Base-by-base conservation (phyloP, 2,329 filamentous ascomycete species). In the Hymenoscyphus repandus region DNA sequence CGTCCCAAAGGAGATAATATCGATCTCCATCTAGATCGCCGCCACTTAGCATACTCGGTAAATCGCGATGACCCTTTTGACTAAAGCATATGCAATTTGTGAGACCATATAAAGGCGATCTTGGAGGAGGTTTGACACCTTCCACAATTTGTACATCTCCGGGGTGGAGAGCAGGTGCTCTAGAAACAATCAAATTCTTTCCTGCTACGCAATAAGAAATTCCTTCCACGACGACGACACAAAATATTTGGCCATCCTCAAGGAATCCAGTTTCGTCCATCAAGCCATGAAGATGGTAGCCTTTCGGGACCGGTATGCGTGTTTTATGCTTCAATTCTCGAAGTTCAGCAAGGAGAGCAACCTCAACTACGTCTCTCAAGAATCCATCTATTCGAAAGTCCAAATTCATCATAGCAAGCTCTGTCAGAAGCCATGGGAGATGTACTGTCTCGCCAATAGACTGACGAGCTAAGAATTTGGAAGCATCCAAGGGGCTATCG, bases 1-100 rank as follows among this genome's bases (percentile, higher is more conserved):
- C 58, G 58, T 95, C 88, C 75, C 80, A 93, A 43, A 95, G 87
- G 45, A 95, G 70, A 56, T 90, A 86, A 67, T 87, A 95, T 0
- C 88, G 70, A 64, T 96, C 90, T 0, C 90, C 90, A 57, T 93
- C 89, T 0, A 95, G 75, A 65, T 95, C 90, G 0, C 90, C 90
- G 1, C 90, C 90, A 47, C 85, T 86, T 0, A 95, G 73, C 66
- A 85, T 78, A 54, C 87, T 92, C 0, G 89, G 88, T 0, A 95
- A 70, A 62, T 95, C 90, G 13, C 90, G 79, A 0, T 59, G 22
- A 0, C 90, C 90, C 38, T 78, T 73, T 50, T 83, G 80, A 52
- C 85, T 90, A 63, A 95, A 95, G 1, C 87, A 80, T 13, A 95
- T 76, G 53, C 88, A 91, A 61, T 95, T 95, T 1, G 73, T 70